These are phyloP conservation scores for Panaeolus papilionaceus DNA, from an alignment of 768 basidiomycete genomes.

Conservation along the genomic window DNA sequence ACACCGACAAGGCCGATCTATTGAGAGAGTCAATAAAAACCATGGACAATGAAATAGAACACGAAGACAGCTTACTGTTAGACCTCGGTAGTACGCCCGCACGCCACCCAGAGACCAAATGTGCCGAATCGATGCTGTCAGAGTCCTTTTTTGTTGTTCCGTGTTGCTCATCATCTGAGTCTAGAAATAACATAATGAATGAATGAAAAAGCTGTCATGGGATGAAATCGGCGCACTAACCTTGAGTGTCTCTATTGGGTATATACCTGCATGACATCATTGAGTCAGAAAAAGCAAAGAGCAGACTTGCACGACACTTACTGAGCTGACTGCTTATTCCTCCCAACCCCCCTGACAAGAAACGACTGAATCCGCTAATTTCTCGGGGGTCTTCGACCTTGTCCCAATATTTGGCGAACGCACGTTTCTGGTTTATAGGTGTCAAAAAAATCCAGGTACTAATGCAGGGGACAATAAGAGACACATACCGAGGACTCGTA, in stretches of 20 bases:
- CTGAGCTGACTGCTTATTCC: slow-evolving; percentile 94
- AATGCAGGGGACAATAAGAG: slow-evolving; percentile 19
- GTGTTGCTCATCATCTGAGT: slow-evolving; percentile 98
- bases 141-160: slow-evolving; percentile 58
- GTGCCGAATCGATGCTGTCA: slow-evolving; percentile 67
- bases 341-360: slow-evolving; percentile 94
- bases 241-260: slow-evolving; percentile 96
- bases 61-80: slow-evolving; percentile 66
- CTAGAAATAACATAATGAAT: slow-evolving; percentile 36
- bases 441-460: slow-evolving; percentile 21
- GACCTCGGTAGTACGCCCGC: slow-evolving; percentile 88
- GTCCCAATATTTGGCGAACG: slow-evolving; percentile 93
- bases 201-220: not conserved
- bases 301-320: slow-evolving; percentile 41
- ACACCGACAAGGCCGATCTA: slow-evolving; percentile 96
- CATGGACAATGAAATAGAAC: not conserved
- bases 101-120: slow-evolving; percentile 84
- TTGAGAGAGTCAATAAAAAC: slow-evolving; percentile 19
- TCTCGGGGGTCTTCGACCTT: slow-evolving; percentile 87
- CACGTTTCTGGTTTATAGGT: slow-evolving; percentile 72
- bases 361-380: slow-evolving; percentile 91
- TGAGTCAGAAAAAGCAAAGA: slow-evolving; percentile 26
- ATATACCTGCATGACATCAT: slow-evolving; percentile 69
- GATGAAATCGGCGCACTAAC: slow-evolving; percentile 39
- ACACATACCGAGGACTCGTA: slow-evolving; percentile 89